Conservation (phyloP, 2,329 filamentous ascomycete species). For the Samsoniella hepiali region DNA sequence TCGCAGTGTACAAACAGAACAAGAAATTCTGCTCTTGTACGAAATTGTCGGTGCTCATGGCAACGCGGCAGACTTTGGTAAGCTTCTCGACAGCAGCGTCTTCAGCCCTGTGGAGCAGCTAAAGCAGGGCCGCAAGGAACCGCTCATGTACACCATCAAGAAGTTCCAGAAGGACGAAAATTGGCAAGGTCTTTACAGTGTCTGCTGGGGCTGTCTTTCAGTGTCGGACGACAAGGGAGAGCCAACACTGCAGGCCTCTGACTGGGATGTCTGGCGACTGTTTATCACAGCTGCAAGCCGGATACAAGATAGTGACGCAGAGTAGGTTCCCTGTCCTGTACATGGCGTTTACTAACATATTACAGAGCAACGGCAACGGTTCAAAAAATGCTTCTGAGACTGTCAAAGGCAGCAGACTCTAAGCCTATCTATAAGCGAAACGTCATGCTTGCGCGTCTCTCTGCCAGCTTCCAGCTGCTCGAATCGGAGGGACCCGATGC, state of each 20-base stretch:
- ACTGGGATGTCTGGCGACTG: conserved; percentile 41
- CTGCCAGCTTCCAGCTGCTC: conserved; percentile 35
- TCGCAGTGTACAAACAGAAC: conserved; percentile 42
- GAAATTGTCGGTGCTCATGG: conserved; percentile 45
- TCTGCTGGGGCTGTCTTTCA: conserved; percentile 44
- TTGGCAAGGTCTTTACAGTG: conserved; percentile 42
- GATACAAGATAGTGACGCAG: conserved; percentile 30
- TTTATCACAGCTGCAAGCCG: conserved; percentile 39
- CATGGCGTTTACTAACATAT: conserved; percentile 20
- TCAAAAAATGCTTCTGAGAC: conserved; percentile 30
- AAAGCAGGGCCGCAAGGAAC: conserved; percentile 44
- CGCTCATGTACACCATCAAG: conserved; percentile 41
- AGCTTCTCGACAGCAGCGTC: conserved; percentile 36
- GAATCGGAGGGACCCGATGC: conserved; percentile 31
- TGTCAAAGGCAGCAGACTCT: conserved; percentile 29
- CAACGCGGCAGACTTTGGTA: conserved; percentile 39
- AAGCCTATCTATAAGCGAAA: conserved; percentile 40
- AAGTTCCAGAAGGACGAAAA: conserved; percentile 37
- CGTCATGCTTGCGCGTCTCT: conserved; percentile 37
- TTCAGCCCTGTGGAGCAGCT: conserved; percentile 45
- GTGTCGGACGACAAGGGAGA: conserved; percentile 35
- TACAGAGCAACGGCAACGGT: conserved; percentile 28
- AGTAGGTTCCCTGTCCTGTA: conserved; percentile 28
- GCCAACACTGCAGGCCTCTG: conserved; percentile 43
- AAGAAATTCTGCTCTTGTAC: conserved; percentile 50